Conservation (phyloP, 345 rosid species). For the Citrus inodora region DNA sequence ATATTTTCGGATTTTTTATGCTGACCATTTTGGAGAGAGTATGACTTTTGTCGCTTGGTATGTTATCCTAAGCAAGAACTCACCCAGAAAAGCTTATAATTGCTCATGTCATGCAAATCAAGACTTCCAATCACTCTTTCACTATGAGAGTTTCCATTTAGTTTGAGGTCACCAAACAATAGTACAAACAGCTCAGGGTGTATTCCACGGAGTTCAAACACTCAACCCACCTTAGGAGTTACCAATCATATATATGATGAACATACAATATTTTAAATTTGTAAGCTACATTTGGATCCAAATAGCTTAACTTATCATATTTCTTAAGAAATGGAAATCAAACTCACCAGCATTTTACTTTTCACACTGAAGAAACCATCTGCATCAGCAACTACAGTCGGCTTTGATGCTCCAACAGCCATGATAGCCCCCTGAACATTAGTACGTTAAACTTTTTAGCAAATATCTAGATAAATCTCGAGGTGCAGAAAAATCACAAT, state of each 20-base stretch:
- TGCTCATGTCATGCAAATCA: neutral
- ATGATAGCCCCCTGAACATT: constrained; percentile 89
- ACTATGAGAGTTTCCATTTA: neutral
- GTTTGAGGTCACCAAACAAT: neutral
- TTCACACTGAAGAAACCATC: constrained; percentile 91
- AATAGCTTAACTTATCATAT: neutral
- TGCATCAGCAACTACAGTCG: constrained; percentile 76
- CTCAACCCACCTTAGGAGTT: neutral
- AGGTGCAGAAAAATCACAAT: neutral
- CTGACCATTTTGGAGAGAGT: neutral
- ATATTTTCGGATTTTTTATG: neutral
- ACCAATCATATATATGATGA: neutral
- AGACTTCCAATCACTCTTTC: neutral
- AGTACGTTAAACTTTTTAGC: constrained; percentile 5
- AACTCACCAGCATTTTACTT: constrained; percentile 83
- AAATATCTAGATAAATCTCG: constrained; percentile 13
- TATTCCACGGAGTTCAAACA: neutral
- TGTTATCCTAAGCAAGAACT: neutral
- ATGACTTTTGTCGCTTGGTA: neutral
- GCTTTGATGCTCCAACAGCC: constrained; percentile 99
- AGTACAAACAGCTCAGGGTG: neutral
- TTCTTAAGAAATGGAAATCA: neutral
- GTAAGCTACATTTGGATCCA: neutral
- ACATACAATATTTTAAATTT: neutral
- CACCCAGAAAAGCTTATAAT: neutral